Evolutionary conservation across 164 flowering plant genomes (phyloP), one percentile per base, ranked within the genome.

Genomic region (Stephania japonica): DNA sequence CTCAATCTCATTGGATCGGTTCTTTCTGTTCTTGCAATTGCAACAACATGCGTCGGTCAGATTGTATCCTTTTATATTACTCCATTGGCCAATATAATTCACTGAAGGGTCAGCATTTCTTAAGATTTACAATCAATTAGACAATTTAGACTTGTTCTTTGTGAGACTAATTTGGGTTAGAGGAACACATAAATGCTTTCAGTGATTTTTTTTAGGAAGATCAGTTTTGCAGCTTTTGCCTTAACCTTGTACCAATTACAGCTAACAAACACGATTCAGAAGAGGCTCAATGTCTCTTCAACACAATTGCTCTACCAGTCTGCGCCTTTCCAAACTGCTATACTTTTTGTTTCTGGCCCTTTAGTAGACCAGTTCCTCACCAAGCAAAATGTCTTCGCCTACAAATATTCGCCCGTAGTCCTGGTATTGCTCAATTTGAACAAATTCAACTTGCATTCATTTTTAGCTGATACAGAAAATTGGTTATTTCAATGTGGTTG

Each of bases 201-300:
- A 13, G 23, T 44, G 65, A 2, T 12, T 43, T 1, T 42, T 18
- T 10, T 67, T 69, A 2, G 0, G 38, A n/a, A 62, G 56, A 11
- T 7, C 13, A 70, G n/a, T 66, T 77, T 81, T n/a, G n/a, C n/a
- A n/a, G n/a, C n/a, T n/a, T n/a, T n/a, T 6, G 7, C 76, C 74
- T 83, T 90, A 79, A 85, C 89, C 69, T 1, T n/a, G 24, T 68
- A 10, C 26, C 25, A 18, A 63, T 23, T 23, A 64, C 80, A 93
- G 99, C 90, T 96, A 68, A 93, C 98, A 66, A 93, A 93, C 87
- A 92, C 97, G 8, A 93, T 96, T 73, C 99, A 96, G 69, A 96
- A 96, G 87, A 93, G 84, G 80, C 91, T 91, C 4, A 91, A 85
- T 76, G 95, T 92, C 5, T 84, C 97, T 21, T 96, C 99, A 0